Conservation (phyloP, 2,329 filamentous ascomycete species). For the Hypoxylon sp. region DNA sequence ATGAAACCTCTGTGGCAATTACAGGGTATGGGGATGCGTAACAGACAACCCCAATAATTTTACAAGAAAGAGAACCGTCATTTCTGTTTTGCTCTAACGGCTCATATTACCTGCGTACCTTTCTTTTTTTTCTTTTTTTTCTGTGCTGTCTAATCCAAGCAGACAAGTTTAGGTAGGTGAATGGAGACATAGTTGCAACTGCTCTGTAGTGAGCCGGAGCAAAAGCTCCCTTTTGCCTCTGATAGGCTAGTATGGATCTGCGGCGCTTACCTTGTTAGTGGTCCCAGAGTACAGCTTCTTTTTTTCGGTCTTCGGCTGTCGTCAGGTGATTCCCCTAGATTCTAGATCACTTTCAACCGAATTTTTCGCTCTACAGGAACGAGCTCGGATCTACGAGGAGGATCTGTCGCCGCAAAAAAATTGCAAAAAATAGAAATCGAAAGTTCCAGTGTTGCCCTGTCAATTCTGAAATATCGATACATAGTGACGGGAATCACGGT, state of each 20-base stretch:
- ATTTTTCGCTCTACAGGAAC: slow-evolving; percentile 23
- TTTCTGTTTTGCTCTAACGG: slow-evolving; percentile 41
- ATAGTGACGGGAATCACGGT: neutral
- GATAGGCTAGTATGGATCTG: slow-evolving; percentile 48
- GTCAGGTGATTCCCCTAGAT: slow-evolving; percentile 35
- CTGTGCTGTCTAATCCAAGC: slow-evolving; percentile 44
- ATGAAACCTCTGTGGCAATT: slow-evolving; percentile 48
- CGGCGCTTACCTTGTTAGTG: slow-evolving; percentile 45
- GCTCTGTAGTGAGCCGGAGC: slow-evolving; percentile 49
- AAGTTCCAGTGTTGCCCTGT: slow-evolving; percentile 8
- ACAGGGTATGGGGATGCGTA: slow-evolving; percentile 44
- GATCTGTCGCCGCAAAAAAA: neutral
- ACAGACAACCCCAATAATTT: slow-evolving; percentile 34
- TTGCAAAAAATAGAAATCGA: slow-evolving; percentile 9
- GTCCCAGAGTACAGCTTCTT: slow-evolving; percentile 30
- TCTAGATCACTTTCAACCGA: slow-evolving; percentile 38
- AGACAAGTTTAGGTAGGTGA: slow-evolving; percentile 33
- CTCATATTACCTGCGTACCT: slow-evolving; percentile 31
- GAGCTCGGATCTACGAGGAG: slow-evolving; percentile 7
- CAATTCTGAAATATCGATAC: slow-evolving; percentile 8
- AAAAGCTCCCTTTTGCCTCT: slow-evolving; percentile 48
- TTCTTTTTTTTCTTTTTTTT: slow-evolving; percentile 40
- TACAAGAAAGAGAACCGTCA: slow-evolving; percentile 32
- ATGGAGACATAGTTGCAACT: slow-evolving; percentile 28
- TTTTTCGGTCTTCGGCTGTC: slow-evolving; percentile 29